Evolutionary conservation across 1,284 basidiomycete species (phyloP).

Genomic region (Ganoderma sinense): DNA sequence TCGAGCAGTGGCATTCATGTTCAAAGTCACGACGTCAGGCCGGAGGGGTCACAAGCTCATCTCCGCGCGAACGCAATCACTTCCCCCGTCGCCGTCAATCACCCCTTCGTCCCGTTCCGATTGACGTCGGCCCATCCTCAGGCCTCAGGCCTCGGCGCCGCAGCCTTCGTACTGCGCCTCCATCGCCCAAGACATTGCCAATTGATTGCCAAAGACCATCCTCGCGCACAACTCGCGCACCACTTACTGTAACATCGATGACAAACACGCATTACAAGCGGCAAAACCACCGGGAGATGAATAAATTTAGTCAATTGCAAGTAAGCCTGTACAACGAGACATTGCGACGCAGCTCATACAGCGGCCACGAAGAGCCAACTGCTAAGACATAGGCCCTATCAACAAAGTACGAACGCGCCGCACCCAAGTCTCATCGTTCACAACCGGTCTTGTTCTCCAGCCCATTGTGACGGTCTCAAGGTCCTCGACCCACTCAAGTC

Average conservation of each 20-base stretch:
- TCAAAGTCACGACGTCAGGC: background rate
- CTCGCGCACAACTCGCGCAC: background rate
- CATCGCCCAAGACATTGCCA: too few relatives aligned
- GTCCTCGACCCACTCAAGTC: slow-evolving; percentile 82
- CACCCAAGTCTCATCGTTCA: slow-evolving; percentile 86
- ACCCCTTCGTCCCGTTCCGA: background rate
- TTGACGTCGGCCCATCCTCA: background rate
- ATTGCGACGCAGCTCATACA: slow-evolving; percentile 81
- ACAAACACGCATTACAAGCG: background rate
- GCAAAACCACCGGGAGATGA: background rate
- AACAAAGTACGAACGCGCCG: slow-evolving; percentile 61
- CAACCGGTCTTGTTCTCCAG: slow-evolving; percentile 69
- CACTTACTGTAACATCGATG: background rate
- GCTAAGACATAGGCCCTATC: slow-evolving; percentile 44
- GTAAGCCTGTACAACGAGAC: slow-evolving; percentile 79
- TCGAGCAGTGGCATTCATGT: background rate
- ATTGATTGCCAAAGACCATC: too few relatives aligned
- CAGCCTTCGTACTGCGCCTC: background rate
- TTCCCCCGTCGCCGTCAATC: slow-evolving; percentile 10
- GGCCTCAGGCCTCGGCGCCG: background rate
- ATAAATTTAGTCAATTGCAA: slow-evolving; percentile 14
- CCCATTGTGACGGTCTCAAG: slow-evolving; percentile 82
- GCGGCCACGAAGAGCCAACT: slow-evolving; percentile 68
- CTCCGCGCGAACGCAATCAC: slow-evolving; percentile 18
- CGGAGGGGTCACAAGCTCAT: slow-evolving; percentile 14